These are phyloP conservation scores for Suillus tomentosus DNA, from an alignment of 768 basidiomycete species.

Conservation along the genomic window DNA sequence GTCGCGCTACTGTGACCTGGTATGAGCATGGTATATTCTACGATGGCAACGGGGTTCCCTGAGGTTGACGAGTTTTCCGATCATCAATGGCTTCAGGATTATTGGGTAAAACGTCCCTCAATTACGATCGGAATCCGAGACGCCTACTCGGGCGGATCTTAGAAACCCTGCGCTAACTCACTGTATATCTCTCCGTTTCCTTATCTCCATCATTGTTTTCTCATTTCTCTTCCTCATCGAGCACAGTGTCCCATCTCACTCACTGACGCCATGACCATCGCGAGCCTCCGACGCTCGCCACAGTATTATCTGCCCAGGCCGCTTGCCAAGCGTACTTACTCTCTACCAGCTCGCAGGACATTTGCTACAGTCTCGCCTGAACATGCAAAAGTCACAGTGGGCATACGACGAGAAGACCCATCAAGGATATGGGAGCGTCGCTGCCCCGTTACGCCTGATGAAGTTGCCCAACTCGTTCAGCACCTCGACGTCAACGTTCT, in stretches of 20 bases:
- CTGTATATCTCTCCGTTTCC: not conserved
- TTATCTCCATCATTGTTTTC: not conserved
- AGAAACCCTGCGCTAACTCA: not conserved
- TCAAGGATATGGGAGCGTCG: slow-evolving; percentile 85
- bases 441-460: slow-evolving; percentile 77
- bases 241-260: not conserved
- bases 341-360: slow-evolving; percentile 24
- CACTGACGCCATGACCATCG: slow-evolving; percentile 5
- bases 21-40: not conserved
- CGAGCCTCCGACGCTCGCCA: slow-evolving; percentile 12
- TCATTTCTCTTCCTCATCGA: not conserved
- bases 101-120: not conserved
- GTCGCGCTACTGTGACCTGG: not conserved
- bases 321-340: slow-evolving; percentile 21
- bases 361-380: slow-evolving; percentile 23
- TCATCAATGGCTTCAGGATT: not conserved
- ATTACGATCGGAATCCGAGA: not conserved
- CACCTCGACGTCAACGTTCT: slow-evolving; percentile 63
- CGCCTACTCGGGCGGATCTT: slow-evolving; percentile 2
- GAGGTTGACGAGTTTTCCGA: not conserved
- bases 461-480: slow-evolving; percentile 60
- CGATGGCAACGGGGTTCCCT: not conserved
- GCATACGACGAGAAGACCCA: slow-evolving; percentile 78
- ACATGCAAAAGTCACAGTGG: slow-evolving; percentile 43
- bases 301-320: slow-evolving; percentile 7